phyloP scores from a whole-genome alignment of 2,329 filamentous ascomycete species.

The Stagonosporopsis cucurbitacearum region DNA sequence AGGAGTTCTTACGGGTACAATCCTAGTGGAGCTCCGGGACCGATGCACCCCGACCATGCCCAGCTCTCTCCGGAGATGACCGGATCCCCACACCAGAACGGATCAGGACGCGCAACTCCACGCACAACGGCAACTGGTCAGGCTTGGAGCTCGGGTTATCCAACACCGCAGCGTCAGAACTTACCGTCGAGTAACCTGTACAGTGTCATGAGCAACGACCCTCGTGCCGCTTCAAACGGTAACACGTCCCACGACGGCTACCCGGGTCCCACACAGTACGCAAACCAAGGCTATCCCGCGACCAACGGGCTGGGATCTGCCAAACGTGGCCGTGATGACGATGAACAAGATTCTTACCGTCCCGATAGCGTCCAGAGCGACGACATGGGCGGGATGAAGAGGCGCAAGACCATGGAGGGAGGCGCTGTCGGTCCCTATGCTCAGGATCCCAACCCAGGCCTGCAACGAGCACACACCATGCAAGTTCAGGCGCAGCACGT shows the following conservation, averaged over 20 bases:
- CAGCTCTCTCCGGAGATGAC: conserved; percentile 84
- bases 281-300: conserved; percentile 62
- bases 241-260: conserved; percentile 72
- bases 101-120: conserved; percentile 84
- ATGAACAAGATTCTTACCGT: conserved; percentile 70
- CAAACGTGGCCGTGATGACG: conserved; percentile 70
- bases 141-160: conserved; percentile 74
- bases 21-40: conserved; percentile 67
- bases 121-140: conserved; percentile 76
- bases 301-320: conserved; percentile 67
- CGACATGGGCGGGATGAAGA: conserved; percentile 72
- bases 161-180: conserved; percentile 74
- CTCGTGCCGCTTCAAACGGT: conserved; percentile 71
- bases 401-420: conserved; percentile 74
- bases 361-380: conserved; percentile 62
- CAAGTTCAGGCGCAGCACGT: conserved; percentile 28
- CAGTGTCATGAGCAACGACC: conserved; percentile 86
- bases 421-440: conserved; percentile 45
- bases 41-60: conserved; percentile 73
- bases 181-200: conserved; percentile 82
- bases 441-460: conserved; percentile 39
- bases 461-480: conserved; percentile 44
- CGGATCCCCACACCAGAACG: conserved; percentile 81
- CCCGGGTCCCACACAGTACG: conserved; percentile 67
- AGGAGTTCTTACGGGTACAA: conserved; percentile 80